Conservation (phyloP, 768 basidiomycete species). For the Macrolepiota dolichaula region DNA sequence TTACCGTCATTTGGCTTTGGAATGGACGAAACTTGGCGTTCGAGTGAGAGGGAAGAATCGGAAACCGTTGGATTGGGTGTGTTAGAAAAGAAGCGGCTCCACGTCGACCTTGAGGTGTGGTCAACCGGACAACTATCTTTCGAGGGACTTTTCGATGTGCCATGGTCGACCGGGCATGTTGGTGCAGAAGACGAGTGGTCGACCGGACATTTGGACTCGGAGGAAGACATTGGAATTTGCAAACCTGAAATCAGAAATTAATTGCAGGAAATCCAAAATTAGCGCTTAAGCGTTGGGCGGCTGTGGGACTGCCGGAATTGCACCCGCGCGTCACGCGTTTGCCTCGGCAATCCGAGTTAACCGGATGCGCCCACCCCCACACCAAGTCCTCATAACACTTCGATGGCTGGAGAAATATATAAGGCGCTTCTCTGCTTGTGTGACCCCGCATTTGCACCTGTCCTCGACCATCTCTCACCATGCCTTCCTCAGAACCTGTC, state of each 20-base stretch:
- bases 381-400: not conserved
- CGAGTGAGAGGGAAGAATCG: conserved; percentile 48
- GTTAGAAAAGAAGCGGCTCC: conserved; percentile 38
- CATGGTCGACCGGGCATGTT: conserved; percentile 68
- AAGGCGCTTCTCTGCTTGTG: not conserved
- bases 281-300: not conserved
- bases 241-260: not conserved
- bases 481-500: conserved; percentile 64
- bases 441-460: not conserved
- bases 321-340: not conserved
- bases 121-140: conserved; percentile 38
- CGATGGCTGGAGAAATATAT: conserved; percentile 1
- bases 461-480: conserved; percentile 25
- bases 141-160: conserved; percentile 20
- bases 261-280: conserved; percentile 7
- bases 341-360: not conserved
- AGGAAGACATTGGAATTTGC: conserved; percentile 23
- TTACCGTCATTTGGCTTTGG: conserved; percentile 68
- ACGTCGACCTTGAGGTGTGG: conserved; percentile 34
- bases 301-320: not conserved
- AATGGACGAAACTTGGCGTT: conserved; percentile 86
- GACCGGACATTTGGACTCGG: conserved; percentile 41
- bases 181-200: conserved; percentile 35
- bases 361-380: not conserved
- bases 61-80: conserved; percentile 17